Base-by-base conservation (phyloP, 2,329 filamentous ascomycete genomes). In the Sclerotinia spermophila region DNA sequence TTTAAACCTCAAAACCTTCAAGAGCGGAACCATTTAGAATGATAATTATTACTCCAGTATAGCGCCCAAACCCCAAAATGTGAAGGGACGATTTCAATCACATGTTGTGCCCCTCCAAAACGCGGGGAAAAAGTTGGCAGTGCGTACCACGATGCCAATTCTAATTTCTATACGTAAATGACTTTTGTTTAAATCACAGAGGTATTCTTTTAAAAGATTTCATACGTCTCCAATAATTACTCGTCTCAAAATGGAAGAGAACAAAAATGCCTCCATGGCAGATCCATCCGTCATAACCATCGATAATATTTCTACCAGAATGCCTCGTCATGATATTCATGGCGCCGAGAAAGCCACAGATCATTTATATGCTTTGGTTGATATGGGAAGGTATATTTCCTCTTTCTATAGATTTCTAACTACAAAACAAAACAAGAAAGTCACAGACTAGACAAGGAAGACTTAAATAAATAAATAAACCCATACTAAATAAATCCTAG, bases 401-500 rank as follows among this genome's bases (percentile, higher is more conserved):
- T 55, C 17, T 35, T 48, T 19, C 17, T 5, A 45, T n/a, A 6
- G 27, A 40, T 5, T 13, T 15, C 7, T 3, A 2, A 27, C n/a
- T 13, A 15, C 13, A 7, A 27, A 27, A 7, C 5, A 27, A 27
- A 27, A 13, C 7, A 6, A 51, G n/a, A 48, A 21, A 45, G 44
- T n/a, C n/a, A n/a, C n/a, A n/a, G n/a, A n/a, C n/a, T n/a, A n/a
- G n/a, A n/a, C n/a, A n/a, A n/a, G n/a, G n/a, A n/a, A n/a, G n/a
- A n/a, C n/a, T n/a, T n/a, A 45, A 24, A 45, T 6, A 48, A 30
- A 27, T 27, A 3, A 33, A 55, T 1, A 24, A 17, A 3, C 5
- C 51, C 51, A 21, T 17, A 44, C 65, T 67, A 19, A 67, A 24
- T 8, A 76, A 65, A 77, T 62, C 27, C 27, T 71, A 93, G 93